Evolutionary conservation across 176 grass and related monocot genomes (phyloP), one percentile per base, ranked within the genome.

Genomic region (Alloteropsis semialata): DNA sequence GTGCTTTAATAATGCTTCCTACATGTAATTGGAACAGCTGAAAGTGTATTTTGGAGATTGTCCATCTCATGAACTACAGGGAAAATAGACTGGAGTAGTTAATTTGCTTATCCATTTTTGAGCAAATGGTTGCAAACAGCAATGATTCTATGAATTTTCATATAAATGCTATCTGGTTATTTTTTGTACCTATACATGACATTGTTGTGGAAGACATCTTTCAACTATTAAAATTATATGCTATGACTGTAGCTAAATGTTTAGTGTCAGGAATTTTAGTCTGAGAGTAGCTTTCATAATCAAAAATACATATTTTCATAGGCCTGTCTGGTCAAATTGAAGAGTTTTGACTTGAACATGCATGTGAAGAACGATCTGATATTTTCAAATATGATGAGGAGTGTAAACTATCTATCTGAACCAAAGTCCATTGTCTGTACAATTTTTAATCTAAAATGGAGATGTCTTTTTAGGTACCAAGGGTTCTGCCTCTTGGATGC

Each of bases 401-500:
- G 70, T 49, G 36, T 36, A 58, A 14, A n/a, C 10, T 18, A 15
- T 84, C 37, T 88, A 22, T 83, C 22, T 63, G 54, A 50, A 37
- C 29, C 29, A 16, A 39, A 24, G 17, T 76, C 10, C 15, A 49
- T 56, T 69, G 12, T 75, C 70, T 69, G 10, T 27, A 72, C 4
- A 42, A 37, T 65, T 42, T 32, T 84, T 29, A 64, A 67, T 65
- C 32, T 87, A 71, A 39, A 57, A 74, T 73, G n/a, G n/a, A 79
- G 12, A 49, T 78, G 15, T 28, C 49, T 9, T 92, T 84, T 57
- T 80, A 98, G 96, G 96, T 93, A 88, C 88, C 86, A 85, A 90
- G 92, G 92, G 18, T 71, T 72, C 28, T 95, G 82, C 69, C 84
- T 98, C 56, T 81, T 98, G 84, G 92, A 95, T 90, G 92, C 92